Percentiles rank a stretch among this genome's conserved stretches.
These are phyloP conservation scores for Halophytophthora batemanensis DNA, from an alignment of 352 stramenopile species.

Conservation along the genomic window DNA sequence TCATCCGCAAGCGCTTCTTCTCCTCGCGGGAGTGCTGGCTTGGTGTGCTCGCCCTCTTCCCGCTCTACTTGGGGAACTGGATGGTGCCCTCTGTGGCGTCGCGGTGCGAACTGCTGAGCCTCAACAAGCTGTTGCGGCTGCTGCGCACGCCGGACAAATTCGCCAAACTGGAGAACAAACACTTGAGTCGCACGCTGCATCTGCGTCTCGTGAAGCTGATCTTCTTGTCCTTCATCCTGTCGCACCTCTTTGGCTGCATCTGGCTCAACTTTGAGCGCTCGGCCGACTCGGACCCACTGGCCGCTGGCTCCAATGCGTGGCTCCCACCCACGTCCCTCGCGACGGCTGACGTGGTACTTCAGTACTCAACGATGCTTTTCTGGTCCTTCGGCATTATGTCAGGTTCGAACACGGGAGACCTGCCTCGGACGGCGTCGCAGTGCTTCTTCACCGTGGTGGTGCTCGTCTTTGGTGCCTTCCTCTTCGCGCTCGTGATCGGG, in stretches of 20 bases:
- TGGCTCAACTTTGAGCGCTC: slow-evolving; percentile 55
- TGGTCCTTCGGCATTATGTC: slow-evolving; percentile 64
- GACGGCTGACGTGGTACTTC: slow-evolving; percentile 1
- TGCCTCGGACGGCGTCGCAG: slow-evolving; percentile 37
- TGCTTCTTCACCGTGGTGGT: slow-evolving; percentile 46
- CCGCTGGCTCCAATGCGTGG: slow-evolving; percentile 6
- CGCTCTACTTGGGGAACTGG: slow-evolving; percentile 54
- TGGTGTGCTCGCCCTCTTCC: slow-evolving; percentile 37
- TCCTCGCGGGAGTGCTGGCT: slow-evolving; percentile 28
- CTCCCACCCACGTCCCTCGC: slow-evolving; percentile 6
- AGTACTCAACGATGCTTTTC: slow-evolving; percentile 47
- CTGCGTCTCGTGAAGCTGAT: slow-evolving; percentile 48
- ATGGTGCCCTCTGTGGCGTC: slow-evolving; percentile 3
- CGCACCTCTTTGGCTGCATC: slow-evolving; percentile 49
- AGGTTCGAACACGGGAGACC: slow-evolving; percentile 36
- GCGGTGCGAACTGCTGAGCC: slow-evolving; percentile 34
- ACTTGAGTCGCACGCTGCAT: slow-evolving; percentile 39
- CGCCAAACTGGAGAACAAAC: slow-evolving; percentile 33
- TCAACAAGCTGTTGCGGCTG: slow-evolving; percentile 57
- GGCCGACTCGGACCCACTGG: neutral
- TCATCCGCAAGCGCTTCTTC: slow-evolving; percentile 41
- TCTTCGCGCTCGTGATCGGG: slow-evolving; percentile 58
- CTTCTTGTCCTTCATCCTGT: slow-evolving; percentile 39
- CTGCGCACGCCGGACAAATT: slow-evolving; percentile 18
- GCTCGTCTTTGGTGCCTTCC: slow-evolving; percentile 35